phyloP scores from a whole-genome alignment of 805 yeast species.

The Schizosaccharomyces pombe region DNA sequence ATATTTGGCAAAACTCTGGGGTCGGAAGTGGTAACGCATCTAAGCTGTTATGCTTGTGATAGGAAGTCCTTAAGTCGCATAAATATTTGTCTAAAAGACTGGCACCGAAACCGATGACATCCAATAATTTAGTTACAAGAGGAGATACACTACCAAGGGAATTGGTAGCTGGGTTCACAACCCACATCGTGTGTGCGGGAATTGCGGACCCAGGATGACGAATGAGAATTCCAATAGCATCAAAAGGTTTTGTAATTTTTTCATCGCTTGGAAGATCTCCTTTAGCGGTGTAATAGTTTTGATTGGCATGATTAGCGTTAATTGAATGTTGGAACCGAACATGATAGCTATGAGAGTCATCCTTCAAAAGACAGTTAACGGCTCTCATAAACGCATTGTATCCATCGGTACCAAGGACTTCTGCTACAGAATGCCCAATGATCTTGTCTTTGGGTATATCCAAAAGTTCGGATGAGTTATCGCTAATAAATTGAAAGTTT shows the following conservation, averaged over 20 bases:
- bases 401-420: background rate
- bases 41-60: background rate
- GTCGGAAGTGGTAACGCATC: background rate
- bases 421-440: background rate
- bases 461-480: background rate
- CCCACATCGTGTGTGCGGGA: background rate
- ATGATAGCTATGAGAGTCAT: slow-evolving; percentile 1
- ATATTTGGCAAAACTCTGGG: slow-evolving; percentile 53
- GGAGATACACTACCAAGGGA: too few relatives aligned
- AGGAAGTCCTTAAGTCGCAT: background rate
- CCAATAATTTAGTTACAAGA: background rate
- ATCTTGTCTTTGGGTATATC: background rate
- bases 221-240: background rate
- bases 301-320: background rate
- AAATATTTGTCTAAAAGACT: background rate
- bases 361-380: background rate
- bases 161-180: background rate
- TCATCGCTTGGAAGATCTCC: background rate
- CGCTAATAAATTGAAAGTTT: background rate
- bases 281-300: background rate
- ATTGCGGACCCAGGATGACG: background rate
- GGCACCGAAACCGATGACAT: background rate
- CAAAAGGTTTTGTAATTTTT: background rate
- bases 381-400: background rate
- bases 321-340: background rate